Evolutionary conservation across 176 grass and related monocot genomes (phyloP).

Genomic region (Raddia guianensis): DNA sequence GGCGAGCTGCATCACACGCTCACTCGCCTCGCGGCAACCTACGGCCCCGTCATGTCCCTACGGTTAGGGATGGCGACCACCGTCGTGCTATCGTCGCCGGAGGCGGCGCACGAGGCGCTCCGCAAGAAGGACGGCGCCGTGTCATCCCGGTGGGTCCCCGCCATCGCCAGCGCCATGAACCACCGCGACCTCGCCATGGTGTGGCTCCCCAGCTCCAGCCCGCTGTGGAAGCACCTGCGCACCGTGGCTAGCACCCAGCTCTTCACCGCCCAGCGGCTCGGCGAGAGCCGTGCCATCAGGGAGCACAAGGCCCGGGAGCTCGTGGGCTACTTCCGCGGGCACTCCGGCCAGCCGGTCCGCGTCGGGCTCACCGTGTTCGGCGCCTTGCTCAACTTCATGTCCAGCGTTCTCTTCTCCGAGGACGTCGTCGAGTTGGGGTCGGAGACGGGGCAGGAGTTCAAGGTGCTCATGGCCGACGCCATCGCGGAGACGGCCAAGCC

Average conservation of each 20-base stretch:
- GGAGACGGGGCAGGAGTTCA: too few relatives aligned
- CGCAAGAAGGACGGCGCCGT: slow-evolving; percentile 30
- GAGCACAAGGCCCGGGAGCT: slow-evolving; percentile 36
- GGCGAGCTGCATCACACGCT: slow-evolving; percentile 35
- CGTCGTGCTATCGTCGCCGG: slow-evolving; percentile 35
- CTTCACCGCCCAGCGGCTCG: slow-evolving; percentile 31
- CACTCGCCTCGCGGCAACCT: neutral
- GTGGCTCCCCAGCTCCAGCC: slow-evolving; percentile 38
- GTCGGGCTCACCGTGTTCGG: slow-evolving; percentile 27
- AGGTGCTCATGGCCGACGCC: slow-evolving; percentile 4
- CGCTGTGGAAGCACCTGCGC: slow-evolving; percentile 34
- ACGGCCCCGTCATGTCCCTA: neutral
- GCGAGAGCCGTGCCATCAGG: slow-evolving; percentile 19
- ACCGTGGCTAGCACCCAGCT: slow-evolving; percentile 22
- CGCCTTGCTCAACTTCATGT: slow-evolving; percentile 39
- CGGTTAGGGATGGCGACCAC: slow-evolving; percentile 34
- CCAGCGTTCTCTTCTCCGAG: slow-evolving; percentile 31
- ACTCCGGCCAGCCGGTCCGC: slow-evolving; percentile 26
- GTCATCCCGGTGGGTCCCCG: slow-evolving; percentile 34
- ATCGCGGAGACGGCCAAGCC: slow-evolving; percentile 34
- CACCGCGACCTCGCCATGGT: slow-evolving; percentile 33
- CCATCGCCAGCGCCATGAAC: slow-evolving; percentile 24
- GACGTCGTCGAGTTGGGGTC: slow-evolving; percentile 33
- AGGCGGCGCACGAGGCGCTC: slow-evolving; percentile 34
- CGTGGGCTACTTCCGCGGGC: slow-evolving; percentile 10